Conservation (phyloP, 495 filamentous ascomycete species). For the Clohesyomyces aquaticus region DNA sequence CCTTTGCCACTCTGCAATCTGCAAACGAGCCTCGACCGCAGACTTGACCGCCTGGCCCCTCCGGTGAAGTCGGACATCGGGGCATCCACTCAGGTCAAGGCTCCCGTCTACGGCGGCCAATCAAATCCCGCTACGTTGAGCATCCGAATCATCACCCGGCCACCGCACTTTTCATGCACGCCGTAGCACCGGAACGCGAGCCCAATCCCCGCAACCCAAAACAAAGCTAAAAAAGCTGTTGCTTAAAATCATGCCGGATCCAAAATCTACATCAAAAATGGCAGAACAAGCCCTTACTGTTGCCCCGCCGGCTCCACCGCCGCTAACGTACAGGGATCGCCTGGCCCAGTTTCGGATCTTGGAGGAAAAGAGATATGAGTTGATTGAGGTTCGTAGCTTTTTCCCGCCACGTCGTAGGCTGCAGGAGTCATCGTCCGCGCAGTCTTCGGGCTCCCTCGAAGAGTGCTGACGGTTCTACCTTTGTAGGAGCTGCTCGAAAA, state of each 20-base stretch:
- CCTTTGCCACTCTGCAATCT: not conserved
- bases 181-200: conserved; percentile 26
- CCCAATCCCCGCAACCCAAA: conserved; percentile 6
- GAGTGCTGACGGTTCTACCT: not conserved
- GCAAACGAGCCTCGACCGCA: conserved; percentile 6
- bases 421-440: not conserved
- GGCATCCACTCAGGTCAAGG: conserved; percentile 20
- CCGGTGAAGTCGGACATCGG: conserved; percentile 28
- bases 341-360: conserved; percentile 39
- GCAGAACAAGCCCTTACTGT: conserved; percentile 11
- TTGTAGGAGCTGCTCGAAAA: conserved; percentile 38
- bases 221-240: conserved; percentile 6
- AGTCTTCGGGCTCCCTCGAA: not conserved
- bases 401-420: not conserved
- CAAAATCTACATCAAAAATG: conserved; percentile 24
- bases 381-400: conserved; percentile 31
- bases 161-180: conserved; percentile 35
- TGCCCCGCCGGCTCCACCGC: conserved; percentile 5
- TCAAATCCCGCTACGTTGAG: conserved; percentile 37
- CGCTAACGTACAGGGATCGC: conserved; percentile 30
- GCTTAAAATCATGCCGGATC: conserved; percentile 15
- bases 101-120: conserved; percentile 19
- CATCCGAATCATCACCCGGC: conserved; percentile 35
- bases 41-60: conserved; percentile 5
- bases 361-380: conserved; percentile 36